phyloP scores from a whole-genome alignment of 1,284 basidiomycete species.

The Neotropicomus parvogracilis region DNA sequence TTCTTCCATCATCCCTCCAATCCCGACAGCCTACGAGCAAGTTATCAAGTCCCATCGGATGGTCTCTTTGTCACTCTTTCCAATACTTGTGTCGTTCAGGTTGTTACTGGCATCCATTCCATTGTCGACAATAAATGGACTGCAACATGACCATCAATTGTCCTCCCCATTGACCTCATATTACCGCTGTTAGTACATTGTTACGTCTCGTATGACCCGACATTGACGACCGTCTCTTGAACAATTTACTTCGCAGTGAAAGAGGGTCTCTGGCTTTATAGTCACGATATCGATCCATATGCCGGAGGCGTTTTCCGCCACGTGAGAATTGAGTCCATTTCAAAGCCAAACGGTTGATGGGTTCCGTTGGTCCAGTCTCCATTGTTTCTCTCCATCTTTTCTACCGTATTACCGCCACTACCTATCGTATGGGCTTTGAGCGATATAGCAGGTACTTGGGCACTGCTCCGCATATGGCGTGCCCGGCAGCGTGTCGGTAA shows the following conservation, averaged over 20 bases:
- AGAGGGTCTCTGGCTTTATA: conserved; percentile 80
- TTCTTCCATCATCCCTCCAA: not conserved
- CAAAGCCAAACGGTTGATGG: not conserved
- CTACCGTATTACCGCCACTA: conserved; percentile 57
- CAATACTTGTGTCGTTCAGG: conserved; percentile 42
- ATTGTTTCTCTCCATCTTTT: conserved; percentile 74
- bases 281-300: conserved; percentile 77
- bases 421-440: conserved; percentile 67
- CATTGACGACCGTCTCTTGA: not conserved
- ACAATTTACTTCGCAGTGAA: conserved; percentile 54
- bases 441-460: conserved; percentile 67
- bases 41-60: conserved; percentile 9
- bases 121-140: conserved; percentile 35
- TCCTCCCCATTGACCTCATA: conserved; percentile 82
- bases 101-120: conserved; percentile 49
- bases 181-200: conserved; percentile 41
- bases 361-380: conserved; percentile 59
- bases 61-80: conserved; percentile 21
- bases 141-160: conserved; percentile 70
- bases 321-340: conserved; percentile 44
- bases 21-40: no score
- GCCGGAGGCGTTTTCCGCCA: conserved; percentile 81
- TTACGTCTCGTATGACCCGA: not conserved
- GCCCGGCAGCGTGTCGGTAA: conserved; percentile 46
- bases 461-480: conserved; percentile 65